Base-by-base conservation (phyloP, 2,329 filamentous ascomycete species). In the Claviceps purpurea region DNA sequence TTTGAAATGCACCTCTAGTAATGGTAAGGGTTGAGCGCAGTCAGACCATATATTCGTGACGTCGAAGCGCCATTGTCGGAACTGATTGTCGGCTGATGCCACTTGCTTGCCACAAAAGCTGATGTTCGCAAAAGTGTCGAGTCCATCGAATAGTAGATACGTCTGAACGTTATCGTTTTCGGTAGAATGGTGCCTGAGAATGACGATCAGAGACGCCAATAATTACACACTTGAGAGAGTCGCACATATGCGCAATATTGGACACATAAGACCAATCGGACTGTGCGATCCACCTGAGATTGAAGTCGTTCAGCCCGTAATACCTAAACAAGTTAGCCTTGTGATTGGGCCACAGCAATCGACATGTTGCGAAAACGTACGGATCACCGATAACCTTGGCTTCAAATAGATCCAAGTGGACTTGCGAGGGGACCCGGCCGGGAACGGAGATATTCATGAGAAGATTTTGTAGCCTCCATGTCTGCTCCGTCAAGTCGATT, bases 251-350 rank as follows among this genome's bases (percentile, higher is more conserved):
- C 8, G 62, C 44, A 2, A 82, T 64, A 2, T 0, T 65, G n/a
- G 72, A 73, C 0, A 71, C 75, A 58, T 82, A 84, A 0, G 77
- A 83, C 79, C 80, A 84, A 59, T 82, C n/a, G 70, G 56, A 53
- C 11, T 52, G 50, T 14, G 54, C 70, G 26, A 84, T 69, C 78
- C 79, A 83, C 24, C 78, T 73, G 16, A 79, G 68, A 52, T 80
- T 68, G 58, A 81, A 79, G 57, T 82, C 78, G 54, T 81, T 81
- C 1, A 79, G 62, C 2, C 75, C 78, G 57, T 73, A 72, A 52
- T 79, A 74, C 47, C 71, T 51, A 16, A 7, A 18, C 18, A 4
- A 55, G 37, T 50, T 65, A 54, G 16, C 39, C 26, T 3, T 30
- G 26, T 30, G 8, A 5, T 22, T 14, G 11, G 2, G 4, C 20